A percentile compares a stretch with the other conserved stretches of the same genome.
Conservation (phyloP, 768 basidiomycete species). For the Leccinellum albellum region DNA sequence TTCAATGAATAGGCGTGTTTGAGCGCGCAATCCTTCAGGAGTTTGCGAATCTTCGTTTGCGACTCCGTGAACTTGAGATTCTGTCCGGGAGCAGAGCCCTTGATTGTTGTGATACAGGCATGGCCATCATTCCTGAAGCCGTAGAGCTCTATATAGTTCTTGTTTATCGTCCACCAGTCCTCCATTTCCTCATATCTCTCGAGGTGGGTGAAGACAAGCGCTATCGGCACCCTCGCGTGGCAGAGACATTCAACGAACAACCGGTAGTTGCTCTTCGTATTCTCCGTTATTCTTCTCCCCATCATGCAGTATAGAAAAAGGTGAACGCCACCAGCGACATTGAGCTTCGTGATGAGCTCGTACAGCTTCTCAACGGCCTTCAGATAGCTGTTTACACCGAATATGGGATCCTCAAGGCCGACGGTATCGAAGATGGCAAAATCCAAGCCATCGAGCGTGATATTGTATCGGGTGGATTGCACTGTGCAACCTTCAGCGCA, state of each 20-base stretch:
- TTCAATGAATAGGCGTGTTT: slow-evolving; percentile 11
- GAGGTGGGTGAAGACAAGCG: slow-evolving; percentile 39
- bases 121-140: slow-evolving; percentile 27
- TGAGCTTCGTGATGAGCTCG: slow-evolving; percentile 31
- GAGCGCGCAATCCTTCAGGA: slow-evolving; percentile 17
- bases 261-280: slow-evolving; percentile 35
- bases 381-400: slow-evolving; percentile 26
- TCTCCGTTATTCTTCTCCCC: slow-evolving; percentile 33
- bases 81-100: too few relatives aligned
- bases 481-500: slow-evolving; percentile 32
- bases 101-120: slow-evolving; percentile 30
- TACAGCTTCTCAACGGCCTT: slow-evolving; percentile 26
- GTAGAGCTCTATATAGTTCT: slow-evolving; percentile 14
- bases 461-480: slow-evolving; percentile 22
- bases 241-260: slow-evolving; percentile 41
- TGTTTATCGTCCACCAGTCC: slow-evolving; percentile 32
- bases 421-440: slow-evolving; percentile 32
- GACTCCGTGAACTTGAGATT: slow-evolving; percentile 25
- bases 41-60: slow-evolving; percentile 13
- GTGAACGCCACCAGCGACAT: slow-evolving; percentile 32
- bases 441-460: slow-evolving; percentile 16
- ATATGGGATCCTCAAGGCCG: slow-evolving; percentile 34
- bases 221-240: slow-evolving; percentile 32
- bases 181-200: slow-evolving; percentile 33
- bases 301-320: slow-evolving; percentile 42